Percentiles rank a stretch among this genome's conserved stretches.
Evolutionary conservation across 345 rosid species (phyloP).

Genomic region (Eucalyptus sp.): DNA sequence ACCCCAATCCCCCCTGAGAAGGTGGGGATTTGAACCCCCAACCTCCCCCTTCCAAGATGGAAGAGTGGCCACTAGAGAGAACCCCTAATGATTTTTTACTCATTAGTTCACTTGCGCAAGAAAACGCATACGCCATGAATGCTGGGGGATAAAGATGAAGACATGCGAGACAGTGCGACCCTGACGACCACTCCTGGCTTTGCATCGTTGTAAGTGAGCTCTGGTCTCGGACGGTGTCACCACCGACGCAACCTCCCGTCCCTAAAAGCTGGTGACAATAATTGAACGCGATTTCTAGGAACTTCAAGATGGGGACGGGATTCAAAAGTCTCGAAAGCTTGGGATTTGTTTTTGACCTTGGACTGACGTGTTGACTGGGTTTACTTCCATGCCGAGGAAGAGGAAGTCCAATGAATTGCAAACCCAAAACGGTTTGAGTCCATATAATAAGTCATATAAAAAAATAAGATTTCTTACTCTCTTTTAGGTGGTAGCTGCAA

Average conservation of each 20-base stretch:
- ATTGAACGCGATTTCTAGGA: not conserved
- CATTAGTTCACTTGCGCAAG: not conserved
- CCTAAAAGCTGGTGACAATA: not conserved
- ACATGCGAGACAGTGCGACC: no score
- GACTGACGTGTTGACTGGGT: rapidly evolving
- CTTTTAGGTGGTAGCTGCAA: no score
- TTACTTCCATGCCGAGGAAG: no score
- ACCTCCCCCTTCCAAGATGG: no score
- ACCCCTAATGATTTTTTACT: not conserved
- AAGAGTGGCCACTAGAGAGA: no score
- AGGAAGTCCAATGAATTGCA: rapidly evolving
- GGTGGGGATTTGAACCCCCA: no score
- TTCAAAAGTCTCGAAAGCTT: not conserved
- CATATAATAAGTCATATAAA: no score
- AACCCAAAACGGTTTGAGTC: rapidly evolving
- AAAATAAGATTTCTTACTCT: rapidly evolving
- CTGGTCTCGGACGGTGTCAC: not conserved
- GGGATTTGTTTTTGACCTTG: not conserved
- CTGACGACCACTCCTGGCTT: not conserved
- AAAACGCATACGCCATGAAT: not conserved
- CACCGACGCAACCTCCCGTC: not conserved
- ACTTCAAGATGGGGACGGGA: not conserved
- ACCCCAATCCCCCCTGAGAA: no score
- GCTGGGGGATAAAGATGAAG: not conserved
- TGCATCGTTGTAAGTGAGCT: not conserved